These are phyloP conservation scores for Setaria italica DNA, from an alignment of 202 grass and related monocot species.

Conservation along the genomic window DNA sequence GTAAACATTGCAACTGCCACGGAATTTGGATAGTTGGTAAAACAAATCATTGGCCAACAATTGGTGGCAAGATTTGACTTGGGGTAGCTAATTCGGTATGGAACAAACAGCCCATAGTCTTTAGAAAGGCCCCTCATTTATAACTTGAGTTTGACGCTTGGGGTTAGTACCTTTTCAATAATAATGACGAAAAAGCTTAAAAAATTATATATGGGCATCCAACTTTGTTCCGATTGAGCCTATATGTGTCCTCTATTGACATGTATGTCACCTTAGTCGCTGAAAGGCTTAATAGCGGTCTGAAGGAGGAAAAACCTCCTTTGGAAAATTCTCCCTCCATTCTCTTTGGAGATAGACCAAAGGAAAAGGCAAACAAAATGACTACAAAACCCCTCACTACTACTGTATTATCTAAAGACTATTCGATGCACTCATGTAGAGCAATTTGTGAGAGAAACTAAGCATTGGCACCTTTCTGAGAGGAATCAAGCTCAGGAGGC, in stretches of 20 bases:
- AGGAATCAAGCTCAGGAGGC: constrained; percentile 77
- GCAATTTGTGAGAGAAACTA: background rate
- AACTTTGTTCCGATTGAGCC: background rate
- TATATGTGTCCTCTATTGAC: background rate
- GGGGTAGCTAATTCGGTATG: too few species aligned
- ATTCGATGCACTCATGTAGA: too few species aligned
- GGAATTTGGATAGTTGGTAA: background rate
- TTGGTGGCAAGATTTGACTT: background rate
- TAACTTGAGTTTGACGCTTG: too few species aligned
- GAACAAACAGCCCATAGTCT: too few species aligned
- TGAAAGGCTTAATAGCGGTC: too few species aligned
- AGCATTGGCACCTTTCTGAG: constrained; percentile 72
- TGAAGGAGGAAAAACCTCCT: too few species aligned
- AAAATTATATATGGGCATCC: background rate
- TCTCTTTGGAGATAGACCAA: too few species aligned
- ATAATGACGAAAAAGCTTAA: background rate
- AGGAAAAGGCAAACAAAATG: too few species aligned
- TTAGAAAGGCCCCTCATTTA: too few species aligned
- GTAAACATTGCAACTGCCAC: background rate
- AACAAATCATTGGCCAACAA: background rate
- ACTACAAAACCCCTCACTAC: too few species aligned
- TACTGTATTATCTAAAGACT: too few species aligned
- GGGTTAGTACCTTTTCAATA: background rate
- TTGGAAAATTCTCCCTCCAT: too few species aligned
- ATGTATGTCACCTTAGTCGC: background rate